A percentile compares a stretch with the other conserved stretches of the same genome.
phyloP scores from a whole-genome alignment of 2,329 filamentous ascomycete genomes.

The Alternaria atra region DNA sequence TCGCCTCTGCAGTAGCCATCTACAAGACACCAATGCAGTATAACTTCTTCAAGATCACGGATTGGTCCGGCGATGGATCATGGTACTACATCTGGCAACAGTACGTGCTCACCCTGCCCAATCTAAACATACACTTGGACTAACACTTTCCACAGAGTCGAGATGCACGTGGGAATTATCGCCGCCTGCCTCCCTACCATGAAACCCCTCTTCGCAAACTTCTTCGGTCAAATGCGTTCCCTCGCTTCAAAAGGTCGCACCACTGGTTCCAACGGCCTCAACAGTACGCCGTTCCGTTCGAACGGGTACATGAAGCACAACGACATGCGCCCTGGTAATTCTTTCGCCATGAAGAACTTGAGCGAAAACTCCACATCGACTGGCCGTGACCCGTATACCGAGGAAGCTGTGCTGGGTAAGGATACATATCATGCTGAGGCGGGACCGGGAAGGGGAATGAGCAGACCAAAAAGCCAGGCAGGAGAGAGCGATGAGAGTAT shows the following conservation, averaged over 20 bases:
- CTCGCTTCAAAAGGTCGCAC: conserved; percentile 29
- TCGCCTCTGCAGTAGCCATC: conserved; percentile 40
- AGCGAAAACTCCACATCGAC: conserved; percentile 13
- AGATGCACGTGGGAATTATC: conserved; percentile 44
- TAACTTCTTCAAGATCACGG: conserved; percentile 41
- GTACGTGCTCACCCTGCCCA: conserved; percentile 12
- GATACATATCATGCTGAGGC: conserved; percentile 6
- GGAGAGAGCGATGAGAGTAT: conserved; percentile 12
- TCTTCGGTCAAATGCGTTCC: conserved; percentile 32
- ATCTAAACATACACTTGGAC: background rate
- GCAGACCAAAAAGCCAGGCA: background rate
- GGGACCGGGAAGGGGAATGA: conserved; percentile 8
- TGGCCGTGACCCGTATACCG: conserved; percentile 18
- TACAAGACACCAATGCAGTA: conserved; percentile 37
- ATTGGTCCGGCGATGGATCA: conserved; percentile 35
- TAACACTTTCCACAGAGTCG: conserved; percentile 30
- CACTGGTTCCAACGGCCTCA: conserved; percentile 16
- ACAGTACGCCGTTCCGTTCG: conserved; percentile 24
- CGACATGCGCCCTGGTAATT: conserved; percentile 3
- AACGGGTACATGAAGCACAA: conserved; percentile 30
- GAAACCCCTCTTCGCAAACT: conserved; percentile 38
- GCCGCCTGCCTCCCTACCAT: conserved; percentile 42
- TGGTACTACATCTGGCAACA: conserved; percentile 42
- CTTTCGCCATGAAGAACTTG: conserved; percentile 25
- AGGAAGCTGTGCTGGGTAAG: conserved; percentile 18